Percentiles rank a stretch among this genome's conserved stretches.
Evolutionary conservation across 768 basidiomycete genomes (phyloP).

Genomic region (Sarcodon sp.): DNA sequence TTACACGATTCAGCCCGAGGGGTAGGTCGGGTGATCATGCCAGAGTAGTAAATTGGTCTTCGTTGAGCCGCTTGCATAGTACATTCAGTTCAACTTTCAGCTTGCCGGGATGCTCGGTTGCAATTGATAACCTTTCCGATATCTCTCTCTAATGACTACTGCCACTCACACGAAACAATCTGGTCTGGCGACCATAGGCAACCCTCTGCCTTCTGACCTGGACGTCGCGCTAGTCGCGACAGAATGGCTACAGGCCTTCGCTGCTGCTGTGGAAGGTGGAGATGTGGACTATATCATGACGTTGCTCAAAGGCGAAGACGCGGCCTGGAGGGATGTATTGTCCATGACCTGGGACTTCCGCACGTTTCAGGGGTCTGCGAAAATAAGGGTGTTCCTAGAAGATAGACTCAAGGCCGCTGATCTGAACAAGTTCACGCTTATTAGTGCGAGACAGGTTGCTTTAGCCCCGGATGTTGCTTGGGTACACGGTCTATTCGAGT

Average conservation of each 20-base stretch:
- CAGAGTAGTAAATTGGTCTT: no score
- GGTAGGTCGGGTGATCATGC: no score
- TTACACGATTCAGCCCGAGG: no score
- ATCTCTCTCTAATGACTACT: no score
- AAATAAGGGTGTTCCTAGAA: constrained; percentile 16
- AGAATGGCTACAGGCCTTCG: constrained; percentile 30
- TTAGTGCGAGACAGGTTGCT: not conserved
- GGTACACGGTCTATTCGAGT: constrained; percentile 22
- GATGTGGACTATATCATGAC: constrained; percentile 22
- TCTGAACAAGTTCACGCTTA: constrained; percentile 8
- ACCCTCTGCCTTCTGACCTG: constrained; percentile 13
- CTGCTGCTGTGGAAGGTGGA: constrained; percentile 17
- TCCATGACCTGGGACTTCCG: constrained; percentile 25
- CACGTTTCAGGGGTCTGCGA: constrained; percentile 18
- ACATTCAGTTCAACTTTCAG: no score
- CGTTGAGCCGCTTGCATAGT: no score
- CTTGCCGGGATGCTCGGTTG: no score
- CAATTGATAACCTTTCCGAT: no score
- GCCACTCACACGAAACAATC: no score
- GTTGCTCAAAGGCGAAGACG: constrained; percentile 19
- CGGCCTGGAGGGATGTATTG: constrained; percentile 20
- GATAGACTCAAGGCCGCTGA: constrained; percentile 11
- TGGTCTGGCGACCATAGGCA: not conserved
- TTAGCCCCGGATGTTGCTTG: constrained; percentile 12
- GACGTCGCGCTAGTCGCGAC: constrained; percentile 22